phyloP scores from a whole-genome alignment of 1,284 basidiomycete species.

The Trichosporon sp. region DNA sequence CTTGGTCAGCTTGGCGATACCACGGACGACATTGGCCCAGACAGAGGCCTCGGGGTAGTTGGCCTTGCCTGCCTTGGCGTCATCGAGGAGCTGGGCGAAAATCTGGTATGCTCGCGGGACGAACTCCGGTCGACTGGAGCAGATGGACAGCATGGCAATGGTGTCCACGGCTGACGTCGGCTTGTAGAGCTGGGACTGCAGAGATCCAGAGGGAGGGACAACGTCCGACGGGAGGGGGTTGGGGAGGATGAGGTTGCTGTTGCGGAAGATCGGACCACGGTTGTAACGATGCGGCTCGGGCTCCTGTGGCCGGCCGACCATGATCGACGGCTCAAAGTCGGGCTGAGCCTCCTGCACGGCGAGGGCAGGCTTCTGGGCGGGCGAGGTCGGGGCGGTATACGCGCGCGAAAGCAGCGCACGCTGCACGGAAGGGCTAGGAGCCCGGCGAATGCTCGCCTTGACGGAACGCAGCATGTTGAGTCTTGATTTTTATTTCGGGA shows the following conservation, averaged over 20 bases:
- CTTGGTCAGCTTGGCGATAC: conserved; percentile 28
- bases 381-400: conserved; percentile 13
- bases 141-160: conserved; percentile 45
- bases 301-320: conserved; percentile 9
- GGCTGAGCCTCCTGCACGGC: conserved; percentile 5
- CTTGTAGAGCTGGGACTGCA: conserved; percentile 37
- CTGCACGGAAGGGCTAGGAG: neutral
- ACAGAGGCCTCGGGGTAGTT: conserved; percentile 38
- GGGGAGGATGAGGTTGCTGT: conserved; percentile 21
- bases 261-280: neutral
- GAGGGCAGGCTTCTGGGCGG: conserved; percentile 7
- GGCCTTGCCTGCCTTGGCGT: conserved; percentile 21
- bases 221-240: conserved; percentile 32
- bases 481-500: neutral
- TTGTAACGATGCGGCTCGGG: conserved; percentile 17
- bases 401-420: neutral
- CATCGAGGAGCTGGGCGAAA: conserved; percentile 39
- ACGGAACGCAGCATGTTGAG: conserved; percentile 21
- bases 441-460: conserved; percentile 10
- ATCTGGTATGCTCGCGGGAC: conserved; percentile 46
- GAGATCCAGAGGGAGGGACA: conserved; percentile 10
- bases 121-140: conserved; percentile 41
- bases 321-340: conserved; percentile 12
- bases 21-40: conserved; percentile 43
- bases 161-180: conserved; percentile 41